Evolutionary conservation across 768 basidiomycete species (phyloP), one percentile per base, ranked within the genome.

Genomic region (Daedaleopsis nitida): DNA sequence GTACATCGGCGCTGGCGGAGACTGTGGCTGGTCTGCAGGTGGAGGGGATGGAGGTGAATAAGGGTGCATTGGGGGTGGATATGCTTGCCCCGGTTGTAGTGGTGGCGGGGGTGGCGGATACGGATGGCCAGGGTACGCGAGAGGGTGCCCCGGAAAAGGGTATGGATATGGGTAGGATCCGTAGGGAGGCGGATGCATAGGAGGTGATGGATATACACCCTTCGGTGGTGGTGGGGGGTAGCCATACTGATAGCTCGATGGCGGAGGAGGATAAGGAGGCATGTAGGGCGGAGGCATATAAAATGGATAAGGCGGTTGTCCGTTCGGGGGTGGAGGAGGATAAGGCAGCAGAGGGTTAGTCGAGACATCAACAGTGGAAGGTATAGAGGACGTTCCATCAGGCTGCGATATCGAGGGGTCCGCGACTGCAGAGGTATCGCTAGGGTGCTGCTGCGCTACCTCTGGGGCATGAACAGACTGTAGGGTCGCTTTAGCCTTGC

Each of bases 261-360:
- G 60, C 12, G 55, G 50, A 6, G 55, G 50, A 4, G 68, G 68
- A 7, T 66, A 57, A 8, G 70, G 34, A 14, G 74, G 68, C 61
- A 75, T 66, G 62, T 73, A 76, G 1, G 78, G 74, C 12, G 73
- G 69, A 12, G 75, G 73, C 66, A 76, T 67, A 59, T 78, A 80
- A 66, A 76, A 80, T 10, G 77, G 75, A 34, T 73, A 69, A 48
- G 60, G 61, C 5, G 59, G 51, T 21, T 63, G 64, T 3, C 64
- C 67, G 23, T 65, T 66, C 24, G 58, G 52, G 34, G 69, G 67
- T 23, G 73, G 67, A 57, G 44, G 68, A 66, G 24, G 69, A 23
- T 56, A 56, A 34, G 54, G 62, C 8, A 32, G 53, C n/a, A 38
- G 50, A 34, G 50, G 55, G 51, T 32, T 44, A 1, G 52, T 35